Evolutionary conservation across 2,329 filamentous ascomycete species (phyloP), one percentile per base, ranked within the genome.

Genomic region (Monosporascus sp.): DNA sequence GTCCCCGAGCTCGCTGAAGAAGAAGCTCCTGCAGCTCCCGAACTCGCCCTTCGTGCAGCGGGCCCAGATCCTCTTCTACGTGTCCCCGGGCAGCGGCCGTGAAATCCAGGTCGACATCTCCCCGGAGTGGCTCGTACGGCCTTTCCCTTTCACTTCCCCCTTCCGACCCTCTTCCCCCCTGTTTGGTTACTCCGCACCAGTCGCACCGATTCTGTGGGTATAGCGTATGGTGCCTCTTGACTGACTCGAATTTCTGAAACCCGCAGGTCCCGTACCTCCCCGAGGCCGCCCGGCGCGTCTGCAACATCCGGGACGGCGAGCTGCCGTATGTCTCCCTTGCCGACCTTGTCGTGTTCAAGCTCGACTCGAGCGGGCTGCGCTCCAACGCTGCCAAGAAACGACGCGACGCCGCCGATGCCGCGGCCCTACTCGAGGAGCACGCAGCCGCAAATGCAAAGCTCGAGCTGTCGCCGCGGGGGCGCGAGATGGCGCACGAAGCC

Each of bases 321-420:
- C 54, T 66, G 1, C 64, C 64, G 5, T 66, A 66, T 49, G 55
- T 66, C 50, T 59, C 62, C 14, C 48, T 58, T 1, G 54, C 50
- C 7, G 64, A 64, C 45, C 58, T 66, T 37, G 57, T 60, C 51
- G 55, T 58, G 20, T 62, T 64, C 51, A 65, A 64, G 53, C 55
- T 66, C 16, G 56, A 61, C 34, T 59, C 59, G 1, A 62, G 59
- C 45, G 59, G 56, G 31, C 50, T 59, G 17, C 50, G 60, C 43
- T 63, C 61, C 2, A 59, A 53, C 49, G 57, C 54, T 4, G 40
- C 48, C 17, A 60, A 61, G 45, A 60, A 60, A 19, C 54, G 59
- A n/a, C 61, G 57, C 31, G 62, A 64, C 44, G 56, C 57, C 2
- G 50, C 54, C 14, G 64, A 66, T 37, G 63, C 62, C 3, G 57